phyloP scores from a whole-genome alignment of 331 rosid genomes.

The Acacia pycnantha region DNA sequence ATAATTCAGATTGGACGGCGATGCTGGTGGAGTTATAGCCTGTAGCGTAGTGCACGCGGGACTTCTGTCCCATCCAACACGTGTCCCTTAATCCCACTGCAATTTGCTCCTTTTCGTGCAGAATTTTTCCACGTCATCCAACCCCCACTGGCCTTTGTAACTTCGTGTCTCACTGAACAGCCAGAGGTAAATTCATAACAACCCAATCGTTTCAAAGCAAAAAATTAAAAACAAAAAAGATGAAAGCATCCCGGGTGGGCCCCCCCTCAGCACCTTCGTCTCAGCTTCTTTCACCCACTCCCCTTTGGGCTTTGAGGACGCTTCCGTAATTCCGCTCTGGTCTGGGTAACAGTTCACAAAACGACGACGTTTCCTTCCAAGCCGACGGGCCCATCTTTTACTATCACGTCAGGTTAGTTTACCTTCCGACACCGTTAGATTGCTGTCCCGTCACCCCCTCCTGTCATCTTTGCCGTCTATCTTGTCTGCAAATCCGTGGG shows the following conservation, averaged over 20 bases:
- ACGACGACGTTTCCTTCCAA: constrained; percentile 36
- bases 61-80: constrained; percentile 23
- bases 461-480: constrained; percentile 17
- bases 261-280: not conserved
- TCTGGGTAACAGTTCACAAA: not conserved
- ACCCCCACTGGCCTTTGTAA: not conserved
- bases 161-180: not conserved
- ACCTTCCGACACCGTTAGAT: constrained; percentile 29
- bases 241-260: not conserved
- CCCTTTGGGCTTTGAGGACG: constrained; percentile 2
- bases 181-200: not conserved
- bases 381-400: constrained; percentile 32
- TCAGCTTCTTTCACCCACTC: not conserved
- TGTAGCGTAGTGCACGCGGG: not conserved
- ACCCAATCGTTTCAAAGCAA: not conserved
- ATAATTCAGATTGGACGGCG: constrained; percentile 27
- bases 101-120: constrained; percentile 25
- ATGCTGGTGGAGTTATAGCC: not conserved
- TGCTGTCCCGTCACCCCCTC: constrained; percentile 20
- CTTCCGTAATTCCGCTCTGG: constrained; percentile 8
- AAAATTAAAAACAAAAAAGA: not conserved
- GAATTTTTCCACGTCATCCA: constrained; percentile 21
- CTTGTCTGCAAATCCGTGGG: not conserved
- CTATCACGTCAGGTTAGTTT: not conserved
- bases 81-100: constrained; percentile 32